Conservation (phyloP, 208 protist genomes). For the Crithidia thermophila region DNA sequence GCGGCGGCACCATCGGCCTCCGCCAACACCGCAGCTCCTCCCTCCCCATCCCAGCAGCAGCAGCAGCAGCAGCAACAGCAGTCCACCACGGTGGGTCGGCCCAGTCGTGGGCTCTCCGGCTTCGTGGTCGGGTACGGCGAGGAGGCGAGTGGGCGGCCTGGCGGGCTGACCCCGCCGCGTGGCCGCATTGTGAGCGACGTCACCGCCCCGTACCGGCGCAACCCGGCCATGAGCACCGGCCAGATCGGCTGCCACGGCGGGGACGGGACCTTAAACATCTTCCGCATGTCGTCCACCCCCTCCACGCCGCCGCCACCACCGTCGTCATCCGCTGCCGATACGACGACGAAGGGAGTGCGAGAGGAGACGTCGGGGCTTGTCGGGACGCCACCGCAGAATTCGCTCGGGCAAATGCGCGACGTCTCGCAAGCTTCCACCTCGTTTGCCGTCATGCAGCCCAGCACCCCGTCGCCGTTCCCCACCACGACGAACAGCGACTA, state of each 20-base stretch:
- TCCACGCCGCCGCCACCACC: no score
- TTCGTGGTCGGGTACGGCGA: constrained; percentile 32
- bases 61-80: not conserved
- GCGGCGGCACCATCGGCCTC: no score
- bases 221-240: constrained; percentile 16
- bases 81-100: constrained; percentile 8
- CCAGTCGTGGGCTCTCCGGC: constrained; percentile 11
- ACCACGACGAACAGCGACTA: constrained; percentile 28
- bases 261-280: constrained; percentile 18
- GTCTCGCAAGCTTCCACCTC: constrained; percentile 9
- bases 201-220: constrained; percentile 33
- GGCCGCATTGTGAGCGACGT: constrained; percentile 31
- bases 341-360: not conserved
- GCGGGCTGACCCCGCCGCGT: constrained; percentile 25
- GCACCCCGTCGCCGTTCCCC: not conserved
- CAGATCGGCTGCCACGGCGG: constrained; percentile 17
- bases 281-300: not conserved
- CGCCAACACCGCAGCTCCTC: no score
- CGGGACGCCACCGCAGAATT: not conserved
- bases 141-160: constrained; percentile 5
- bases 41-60: not conserved
- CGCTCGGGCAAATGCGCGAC: not conserved
- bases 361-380: not conserved
- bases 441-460: constrained; percentile 17
- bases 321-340: no score